Conservation (phyloP, 495 filamentous ascomycete genomes). For the Annulohypoxylon stygium region DNA sequence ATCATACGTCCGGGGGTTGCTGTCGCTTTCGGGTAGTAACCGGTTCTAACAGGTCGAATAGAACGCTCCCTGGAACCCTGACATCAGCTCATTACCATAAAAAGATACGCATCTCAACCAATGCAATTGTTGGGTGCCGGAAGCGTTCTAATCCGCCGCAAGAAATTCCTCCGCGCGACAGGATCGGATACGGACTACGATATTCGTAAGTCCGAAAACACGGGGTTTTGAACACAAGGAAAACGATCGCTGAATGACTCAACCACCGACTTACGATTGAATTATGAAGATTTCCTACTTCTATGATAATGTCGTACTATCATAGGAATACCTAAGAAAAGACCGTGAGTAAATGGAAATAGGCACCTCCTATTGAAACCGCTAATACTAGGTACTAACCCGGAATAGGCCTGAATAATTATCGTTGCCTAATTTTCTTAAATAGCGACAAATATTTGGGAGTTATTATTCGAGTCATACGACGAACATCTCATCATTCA, state of each 20-base stretch:
- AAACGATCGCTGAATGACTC: too few relatives aligned
- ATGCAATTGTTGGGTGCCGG: not conserved
- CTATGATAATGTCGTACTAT: too few relatives aligned
- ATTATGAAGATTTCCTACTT: too few relatives aligned
- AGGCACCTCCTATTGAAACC: not conserved
- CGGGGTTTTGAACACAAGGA: too few relatives aligned
- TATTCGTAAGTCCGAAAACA: too few relatives aligned
- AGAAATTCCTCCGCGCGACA: not conserved
- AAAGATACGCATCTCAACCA: not conserved
- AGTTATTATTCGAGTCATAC: not conserved
- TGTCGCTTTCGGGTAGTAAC: not conserved
- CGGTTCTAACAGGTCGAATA: not conserved
- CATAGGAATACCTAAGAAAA: not conserved
- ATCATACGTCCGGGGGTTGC: not conserved
- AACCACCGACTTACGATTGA: too few relatives aligned
- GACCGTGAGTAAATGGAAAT: not conserved
- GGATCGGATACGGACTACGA: too few relatives aligned
- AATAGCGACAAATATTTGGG: not conserved
- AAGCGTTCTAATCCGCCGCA: not conserved
- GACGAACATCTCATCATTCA: not conserved
- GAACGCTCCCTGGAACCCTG: not conserved
- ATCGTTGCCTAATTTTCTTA: not conserved
- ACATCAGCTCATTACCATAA: not conserved
- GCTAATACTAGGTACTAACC: too few relatives aligned
- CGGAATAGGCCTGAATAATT: too few relatives aligned